phyloP scores from a whole-genome alignment of 768 basidiomycete genomes.

The Termitomyces sp. region DNA sequence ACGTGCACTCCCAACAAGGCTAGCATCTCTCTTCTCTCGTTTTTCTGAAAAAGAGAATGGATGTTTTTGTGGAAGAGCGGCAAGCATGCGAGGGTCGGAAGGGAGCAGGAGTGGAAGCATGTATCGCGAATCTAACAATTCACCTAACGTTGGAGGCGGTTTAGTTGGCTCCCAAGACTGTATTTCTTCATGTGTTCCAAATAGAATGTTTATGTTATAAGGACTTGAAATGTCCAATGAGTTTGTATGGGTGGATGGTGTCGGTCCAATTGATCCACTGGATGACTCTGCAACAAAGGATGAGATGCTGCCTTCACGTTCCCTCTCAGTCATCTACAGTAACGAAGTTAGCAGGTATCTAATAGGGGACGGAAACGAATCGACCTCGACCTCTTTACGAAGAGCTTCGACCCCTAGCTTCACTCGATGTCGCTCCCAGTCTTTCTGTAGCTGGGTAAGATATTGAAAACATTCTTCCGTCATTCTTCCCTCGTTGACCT shows the following conservation, averaged over 20 bases:
- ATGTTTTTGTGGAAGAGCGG: conserved; percentile 55
- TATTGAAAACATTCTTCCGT: conserved; percentile 95
- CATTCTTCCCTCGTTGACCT: conserved; percentile 90
- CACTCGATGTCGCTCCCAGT: conserved; percentile 92
- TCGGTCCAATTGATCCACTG: conserved; percentile 20
- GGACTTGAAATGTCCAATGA: conserved; percentile 30
- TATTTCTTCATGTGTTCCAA: conserved; percentile 61
- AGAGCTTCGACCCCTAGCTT: conserved; percentile 82
- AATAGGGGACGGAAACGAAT: not conserved
- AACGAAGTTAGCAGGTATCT: conserved; percentile 2
- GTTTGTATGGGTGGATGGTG: conserved; percentile 29
- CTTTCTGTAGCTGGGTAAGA: conserved; percentile 90
- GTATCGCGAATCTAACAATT: conserved; percentile 85
- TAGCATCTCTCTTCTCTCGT: conserved; percentile 2
- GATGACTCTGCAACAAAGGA: conserved; percentile 40
- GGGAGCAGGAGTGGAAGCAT: conserved; percentile 91
- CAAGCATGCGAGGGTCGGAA: conserved; percentile 70
- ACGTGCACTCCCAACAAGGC: conserved; percentile 13
- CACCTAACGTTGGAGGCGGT: conserved; percentile 80
- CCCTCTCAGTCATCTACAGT: conserved; percentile 59
- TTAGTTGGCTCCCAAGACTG: conserved; percentile 74
- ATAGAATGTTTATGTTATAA: conserved; percentile 73
- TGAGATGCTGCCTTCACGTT: conserved; percentile 56
- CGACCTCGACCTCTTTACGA: conserved; percentile 74
- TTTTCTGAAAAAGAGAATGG: conserved; percentile 28